Evolutionary conservation across 768 basidiomycete species (phyloP).

Genomic region (Rossbeevera mucosa): DNA sequence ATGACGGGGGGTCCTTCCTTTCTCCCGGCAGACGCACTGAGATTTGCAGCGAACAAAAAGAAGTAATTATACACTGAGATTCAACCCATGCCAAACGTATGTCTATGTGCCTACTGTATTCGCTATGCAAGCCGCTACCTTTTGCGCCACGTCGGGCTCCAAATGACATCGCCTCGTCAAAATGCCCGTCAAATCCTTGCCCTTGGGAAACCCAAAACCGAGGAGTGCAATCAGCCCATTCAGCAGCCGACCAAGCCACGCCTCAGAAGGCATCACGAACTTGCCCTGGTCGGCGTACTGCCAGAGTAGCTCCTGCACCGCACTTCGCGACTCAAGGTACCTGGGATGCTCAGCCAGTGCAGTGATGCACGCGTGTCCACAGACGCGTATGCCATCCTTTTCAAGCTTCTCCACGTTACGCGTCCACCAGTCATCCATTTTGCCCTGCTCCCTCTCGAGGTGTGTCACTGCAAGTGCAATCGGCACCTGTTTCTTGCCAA

Average conservation of each 20-base stretch:
- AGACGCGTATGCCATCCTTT: slow-evolving; percentile 14
- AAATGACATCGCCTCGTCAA: slow-evolving; percentile 25
- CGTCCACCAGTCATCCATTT: slow-evolving; percentile 32
- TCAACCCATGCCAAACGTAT: neutral
- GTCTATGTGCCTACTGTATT: slow-evolving; percentile 4
- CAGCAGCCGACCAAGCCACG: slow-evolving; percentile 19
- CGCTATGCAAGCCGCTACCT: slow-evolving; percentile 23
- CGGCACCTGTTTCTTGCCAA: slow-evolving; percentile 37
- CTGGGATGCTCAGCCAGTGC: slow-evolving; percentile 19
- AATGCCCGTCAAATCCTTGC: slow-evolving; percentile 17
- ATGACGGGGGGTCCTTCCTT: slow-evolving; percentile 26
- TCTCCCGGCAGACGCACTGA: neutral
- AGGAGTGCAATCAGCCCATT: slow-evolving; percentile 15
- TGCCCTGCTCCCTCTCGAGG: slow-evolving; percentile 28
- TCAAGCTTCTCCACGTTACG: slow-evolving; percentile 22
- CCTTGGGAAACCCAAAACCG: slow-evolving; percentile 17
- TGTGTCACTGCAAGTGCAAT: slow-evolving; percentile 37
- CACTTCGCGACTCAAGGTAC: slow-evolving; percentile 17
- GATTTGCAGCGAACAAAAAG: neutral
- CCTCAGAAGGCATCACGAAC: slow-evolving; percentile 22
- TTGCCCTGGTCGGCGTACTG: slow-evolving; percentile 21
- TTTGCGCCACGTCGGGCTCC: slow-evolving; percentile 21
- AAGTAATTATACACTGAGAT: neutral
- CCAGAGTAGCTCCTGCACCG: slow-evolving; percentile 20
- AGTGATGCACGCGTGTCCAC: slow-evolving; percentile 29